These are phyloP conservation scores for Yamadazyma conglobata DNA, from an alignment of 1,139 yeast genomes.

Conservation along the genomic window DNA sequence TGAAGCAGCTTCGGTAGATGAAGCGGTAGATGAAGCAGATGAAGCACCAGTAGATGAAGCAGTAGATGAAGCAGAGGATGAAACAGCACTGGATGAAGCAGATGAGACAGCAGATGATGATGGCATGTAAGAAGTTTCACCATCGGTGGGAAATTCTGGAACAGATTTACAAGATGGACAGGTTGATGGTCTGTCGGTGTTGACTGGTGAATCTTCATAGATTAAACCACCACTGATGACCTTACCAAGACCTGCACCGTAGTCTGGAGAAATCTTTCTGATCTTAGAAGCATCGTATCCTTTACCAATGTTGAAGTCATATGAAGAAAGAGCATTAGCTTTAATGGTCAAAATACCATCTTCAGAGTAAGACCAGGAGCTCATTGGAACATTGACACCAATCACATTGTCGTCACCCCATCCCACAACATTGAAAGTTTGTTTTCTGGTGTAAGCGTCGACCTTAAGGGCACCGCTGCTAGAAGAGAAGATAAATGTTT, in stretches of 20 bases:
- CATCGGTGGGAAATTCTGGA: slow-evolving; percentile 9
- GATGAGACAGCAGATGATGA: slow-evolving; percentile 7
- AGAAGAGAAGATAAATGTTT: slow-evolving; percentile 12
- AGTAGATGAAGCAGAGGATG: slow-evolving; percentile 5
- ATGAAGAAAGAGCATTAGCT: slow-evolving; percentile 9
- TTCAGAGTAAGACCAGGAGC: slow-evolving; percentile 10
- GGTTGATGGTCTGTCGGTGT: slow-evolving; percentile 12
- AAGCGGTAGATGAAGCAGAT: slow-evolving; percentile 4
- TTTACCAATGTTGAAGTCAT: slow-evolving; percentile 15
- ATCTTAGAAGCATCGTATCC: slow-evolving; percentile 15
- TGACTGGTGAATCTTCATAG: slow-evolving; percentile 12
- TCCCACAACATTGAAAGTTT: slow-evolving; percentile 25
- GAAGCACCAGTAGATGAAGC: slow-evolving; percentile 4
- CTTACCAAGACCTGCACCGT: slow-evolving; percentile 14
- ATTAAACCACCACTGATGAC: slow-evolving; percentile 14
- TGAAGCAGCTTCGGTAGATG: slow-evolving; percentile 2
- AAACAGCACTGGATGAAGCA: slow-evolving; percentile 4
- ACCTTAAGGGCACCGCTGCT: slow-evolving; percentile 9
- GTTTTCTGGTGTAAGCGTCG: slow-evolving; percentile 14
- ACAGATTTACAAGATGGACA: slow-evolving; percentile 12
- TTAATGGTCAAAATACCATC: slow-evolving; percentile 15
- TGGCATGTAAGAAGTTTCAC: slow-evolving; percentile 6
- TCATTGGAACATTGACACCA: slow-evolving; percentile 19
- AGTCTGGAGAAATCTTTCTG: slow-evolving; percentile 11
- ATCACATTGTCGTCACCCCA: slow-evolving; percentile 28